Base-by-base conservation (phyloP, 2,329 filamentous ascomycete species). In the Exophiala mesophila region DNA sequence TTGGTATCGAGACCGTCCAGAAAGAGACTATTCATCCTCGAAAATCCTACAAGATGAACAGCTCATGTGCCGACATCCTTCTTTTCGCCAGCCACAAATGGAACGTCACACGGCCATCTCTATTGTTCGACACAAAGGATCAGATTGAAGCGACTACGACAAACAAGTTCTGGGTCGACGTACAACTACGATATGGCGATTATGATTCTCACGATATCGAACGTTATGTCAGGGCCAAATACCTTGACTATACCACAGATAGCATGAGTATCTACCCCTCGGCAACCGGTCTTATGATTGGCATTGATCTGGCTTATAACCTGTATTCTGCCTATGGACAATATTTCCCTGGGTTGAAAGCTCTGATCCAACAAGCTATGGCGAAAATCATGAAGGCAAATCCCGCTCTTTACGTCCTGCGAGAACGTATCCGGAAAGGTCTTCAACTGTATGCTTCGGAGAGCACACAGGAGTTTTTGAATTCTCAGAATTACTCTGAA, bases 31-130 rank as follows among this genome's bases (percentile, higher is more conserved):
- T 98, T 46, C 92, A 98, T 72, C 92, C 92, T 39, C 80, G 92
- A 78, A 98, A 98, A 69, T 96, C 88, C 3, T 98, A 98, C 79
- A 98, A 98, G 79, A 98, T 98, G 92, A 98, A 98, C 74, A 96
- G 89, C 59, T 97, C 90, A 44, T 97, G 92, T 59, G 92, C 94
- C 3, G 92, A 98, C 64, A 96, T 98, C 51, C 75, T 97, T 41
- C 77, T 98, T 7, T 98, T 98, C 60, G 90, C 92, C 26, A 94
- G 85, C 52, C 92, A 97, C 71, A 98, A 97, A 65, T 98, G 94
- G 94, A 97, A 94, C 51, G 89, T 98, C 39, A 96, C 89, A 0
- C 77, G 87, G 2, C 94, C 92, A 2, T 97, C 90, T 3, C 78
- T 95, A 56, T 72, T 98, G 3, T 95, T 94, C 61, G 92, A 98